Evolutionary conservation across 75 land plant genomes (phyloP).

Genomic region (Picea sitchensis): DNA sequence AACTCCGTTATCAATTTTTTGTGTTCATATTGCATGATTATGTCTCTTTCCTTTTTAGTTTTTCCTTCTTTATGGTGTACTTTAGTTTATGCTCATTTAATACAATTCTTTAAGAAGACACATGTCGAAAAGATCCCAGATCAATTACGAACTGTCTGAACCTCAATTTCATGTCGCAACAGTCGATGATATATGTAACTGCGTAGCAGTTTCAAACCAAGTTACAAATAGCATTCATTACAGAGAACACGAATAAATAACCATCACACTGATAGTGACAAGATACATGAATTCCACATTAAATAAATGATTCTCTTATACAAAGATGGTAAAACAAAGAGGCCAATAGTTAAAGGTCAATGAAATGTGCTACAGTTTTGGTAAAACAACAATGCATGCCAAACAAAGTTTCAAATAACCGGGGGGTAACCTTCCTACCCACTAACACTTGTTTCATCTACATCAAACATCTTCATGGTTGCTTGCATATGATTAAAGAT

Average conservation of each 20-base stretch:
- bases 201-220: not conserved
- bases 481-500: conserved; percentile 98
- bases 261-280: not conserved
- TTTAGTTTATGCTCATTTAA: no score
- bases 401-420: not conserved
- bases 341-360: not conserved
- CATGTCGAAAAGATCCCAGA: no score
- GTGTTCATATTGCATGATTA: no score
- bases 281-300: not conserved
- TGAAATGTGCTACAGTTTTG: not conserved
- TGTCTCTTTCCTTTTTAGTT: no score
- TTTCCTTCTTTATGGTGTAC: no score
- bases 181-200: conserved; percentile 47
- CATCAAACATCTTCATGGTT: conserved; percentile 98
- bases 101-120: no score
- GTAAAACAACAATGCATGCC: not conserved
- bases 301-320: not conserved
- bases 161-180: no score
- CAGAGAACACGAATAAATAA: not conserved
- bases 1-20: no score
- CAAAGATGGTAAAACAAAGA: not conserved
- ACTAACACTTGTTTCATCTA: conserved; percentile 99
- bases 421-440: conserved; percentile 43
- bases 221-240: not conserved
- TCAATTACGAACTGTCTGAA: no score